phyloP scores from a whole-genome alignment of 768 basidiomycete species.

The Dentipellis sp. region DNA sequence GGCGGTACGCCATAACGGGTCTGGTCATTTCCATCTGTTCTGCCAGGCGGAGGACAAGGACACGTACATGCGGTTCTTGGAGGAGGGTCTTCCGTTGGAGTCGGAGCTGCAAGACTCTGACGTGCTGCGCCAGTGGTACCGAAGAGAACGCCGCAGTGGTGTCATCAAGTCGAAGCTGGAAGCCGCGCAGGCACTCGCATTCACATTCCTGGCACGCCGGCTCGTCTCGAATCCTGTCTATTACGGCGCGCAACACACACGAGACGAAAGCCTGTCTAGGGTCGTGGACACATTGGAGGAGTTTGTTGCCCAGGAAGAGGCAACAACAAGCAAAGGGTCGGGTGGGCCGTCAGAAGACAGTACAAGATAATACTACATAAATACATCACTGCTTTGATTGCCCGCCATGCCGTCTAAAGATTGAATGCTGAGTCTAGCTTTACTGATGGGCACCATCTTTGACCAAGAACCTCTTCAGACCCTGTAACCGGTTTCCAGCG shows the following conservation, averaged over 20 bases:
- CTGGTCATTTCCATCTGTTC: conserved; percentile 74
- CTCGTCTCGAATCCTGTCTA: conserved; percentile 75
- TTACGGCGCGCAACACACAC: conserved; percentile 51
- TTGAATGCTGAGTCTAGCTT: too few species aligned
- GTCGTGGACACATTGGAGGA: conserved; percentile 50
- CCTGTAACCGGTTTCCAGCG: conserved; percentile 78
- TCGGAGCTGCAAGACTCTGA: conserved; percentile 55
- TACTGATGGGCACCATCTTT: not conserved
- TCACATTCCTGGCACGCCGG: conserved; percentile 70
- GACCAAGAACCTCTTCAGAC: conserved; percentile 55
- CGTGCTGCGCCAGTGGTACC: conserved; percentile 40
- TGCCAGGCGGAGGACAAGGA: conserved; percentile 84
- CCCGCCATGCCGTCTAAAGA: too few species aligned
- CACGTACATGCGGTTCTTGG: conserved; percentile 74
- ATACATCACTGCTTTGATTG: not conserved
- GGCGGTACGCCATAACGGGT: conserved; percentile 47
- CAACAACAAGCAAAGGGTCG: not conserved
- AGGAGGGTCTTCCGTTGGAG: conserved; percentile 85
- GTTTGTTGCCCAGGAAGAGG: not conserved
- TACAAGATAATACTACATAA: too few species aligned
- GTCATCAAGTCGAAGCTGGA: conserved; percentile 49
- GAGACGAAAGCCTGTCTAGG: conserved; percentile 54
- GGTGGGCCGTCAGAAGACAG: too few species aligned
- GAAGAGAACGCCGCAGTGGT: conserved; percentile 26
- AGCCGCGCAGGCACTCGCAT: conserved; percentile 67